These are phyloP conservation scores for Candida khao-thaluensis DNA, from an alignment of 805 yeast genomes.

Conservation along the genomic window DNA sequence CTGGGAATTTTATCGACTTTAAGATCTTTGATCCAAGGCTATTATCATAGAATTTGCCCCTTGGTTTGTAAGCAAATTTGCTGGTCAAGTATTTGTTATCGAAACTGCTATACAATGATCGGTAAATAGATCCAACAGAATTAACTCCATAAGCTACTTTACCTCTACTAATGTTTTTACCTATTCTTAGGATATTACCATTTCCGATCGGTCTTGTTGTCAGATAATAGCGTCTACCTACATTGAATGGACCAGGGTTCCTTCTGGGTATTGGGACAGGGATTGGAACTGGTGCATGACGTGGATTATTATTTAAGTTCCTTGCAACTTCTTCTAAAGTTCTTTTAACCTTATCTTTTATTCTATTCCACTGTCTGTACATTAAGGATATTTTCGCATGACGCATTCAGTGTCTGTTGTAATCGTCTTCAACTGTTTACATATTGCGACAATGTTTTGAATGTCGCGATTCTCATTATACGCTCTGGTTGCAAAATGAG, in stretches of 20 bases:
- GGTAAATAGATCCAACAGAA: not conserved
- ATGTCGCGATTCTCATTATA: too few relatives aligned
- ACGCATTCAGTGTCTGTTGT: too few relatives aligned
- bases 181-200: not conserved
- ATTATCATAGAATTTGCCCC: not conserved
- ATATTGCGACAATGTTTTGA: too few relatives aligned
- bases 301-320: slow-evolving; percentile 9
- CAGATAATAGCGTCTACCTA: slow-evolving; percentile 8
- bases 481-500: too few relatives aligned
- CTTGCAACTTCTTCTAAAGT: slow-evolving; percentile 14
- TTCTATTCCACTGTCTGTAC: slow-evolving; percentile 13
- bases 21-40: slow-evolving; percentile 1
- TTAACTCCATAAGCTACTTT: slow-evolving; percentile 2
- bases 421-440: too few relatives aligned
- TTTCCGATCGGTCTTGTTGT: slow-evolving; percentile 6
- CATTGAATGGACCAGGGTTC: not conserved
- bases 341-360: slow-evolving; percentile 14
- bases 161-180: not conserved
- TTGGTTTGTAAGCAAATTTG: slow-evolving; percentile 1
- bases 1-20: not conserved
- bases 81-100: not conserved
- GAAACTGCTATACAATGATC: slow-evolving; percentile 2
- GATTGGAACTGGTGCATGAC: slow-evolving; percentile 12
- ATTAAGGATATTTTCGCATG: slow-evolving; percentile 8
- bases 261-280: slow-evolving; percentile 7